Evolutionary conservation across 257 asterid genomes (phyloP), one percentile per base, ranked within the genome.

Genomic region (Solanum verrucosum): DNA sequence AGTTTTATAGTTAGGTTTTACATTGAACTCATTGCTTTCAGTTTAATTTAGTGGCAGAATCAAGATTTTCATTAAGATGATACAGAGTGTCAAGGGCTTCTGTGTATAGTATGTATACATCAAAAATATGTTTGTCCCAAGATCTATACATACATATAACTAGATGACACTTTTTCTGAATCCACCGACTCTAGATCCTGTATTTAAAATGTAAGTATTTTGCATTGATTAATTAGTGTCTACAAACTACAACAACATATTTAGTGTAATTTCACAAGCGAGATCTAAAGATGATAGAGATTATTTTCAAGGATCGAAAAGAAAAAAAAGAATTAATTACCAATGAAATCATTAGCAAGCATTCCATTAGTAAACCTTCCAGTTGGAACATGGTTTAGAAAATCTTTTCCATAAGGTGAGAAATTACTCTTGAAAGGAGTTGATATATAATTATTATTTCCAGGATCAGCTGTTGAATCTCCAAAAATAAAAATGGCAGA

Each of bases 291-390:
- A 42, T 42, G 15, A 10, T 46, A 1, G 6, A 46, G 0, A 46
- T 46, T 46, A 46, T 46, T 46, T 46, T 46, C 7, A 0, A 0
- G 0, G 59, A 1, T 46, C 1, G 59, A 46, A 46, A 49, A 49
- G 21, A 35, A 49, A 49, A 44, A 5, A 49, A 49, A 77, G 11
- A 77, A 18, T 40, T 40, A 29, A 15, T 88, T 34, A 96, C 99
- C 97, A 9, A 95, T 88, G 75, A 85, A 93, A 91, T 96, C 99
- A 87, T 29, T 92, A 2, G 93, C 91, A 73, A 96, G 97, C 27
- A 93, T 91, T 16, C 99, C 99, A 65, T 96, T 94, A 40, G 90
- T 83, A 86, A 96, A 96, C 90, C 99, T 94, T 42, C 99, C 98
- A 0, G 99, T 93, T 0, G 99, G 87, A 11, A 77, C 65, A 1